phyloP scores from a whole-genome alignment of 164 flowering plant species.

The Vitis labrusca region DNA sequence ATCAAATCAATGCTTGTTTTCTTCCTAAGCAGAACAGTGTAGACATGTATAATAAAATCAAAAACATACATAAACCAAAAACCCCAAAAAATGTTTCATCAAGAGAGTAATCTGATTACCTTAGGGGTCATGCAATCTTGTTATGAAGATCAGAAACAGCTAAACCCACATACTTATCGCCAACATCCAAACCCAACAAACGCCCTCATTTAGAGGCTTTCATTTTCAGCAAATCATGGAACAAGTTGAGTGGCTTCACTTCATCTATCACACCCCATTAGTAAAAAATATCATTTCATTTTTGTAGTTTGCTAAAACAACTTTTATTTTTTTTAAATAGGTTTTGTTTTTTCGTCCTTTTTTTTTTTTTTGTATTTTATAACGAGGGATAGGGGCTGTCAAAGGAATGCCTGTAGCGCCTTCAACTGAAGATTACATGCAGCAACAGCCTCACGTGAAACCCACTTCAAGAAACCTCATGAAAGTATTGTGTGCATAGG shows the following conservation, averaged over 20 bases:
- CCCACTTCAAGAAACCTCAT: too few relatives aligned
- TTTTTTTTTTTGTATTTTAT: too few relatives aligned
- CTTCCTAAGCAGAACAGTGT: conserved; percentile 76
- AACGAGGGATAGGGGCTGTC: too few relatives aligned
- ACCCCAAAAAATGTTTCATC: neutral
- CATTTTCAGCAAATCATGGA: conserved; percentile 40
- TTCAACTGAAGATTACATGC: too few relatives aligned
- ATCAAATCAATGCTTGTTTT: conserved; percentile 59
- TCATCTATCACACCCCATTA: conserved; percentile 42
- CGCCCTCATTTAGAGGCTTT: conserved; percentile 38
- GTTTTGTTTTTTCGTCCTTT: too few relatives aligned
- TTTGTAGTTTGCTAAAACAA: neutral
- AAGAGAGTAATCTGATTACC: conserved; percentile 31
- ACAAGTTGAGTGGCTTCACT: conserved; percentile 59
- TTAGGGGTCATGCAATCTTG: conserved; percentile 64
- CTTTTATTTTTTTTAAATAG: too few relatives aligned
- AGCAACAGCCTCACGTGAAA: too few relatives aligned
- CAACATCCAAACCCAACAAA: conserved; percentile 88
- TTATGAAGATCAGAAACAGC: conserved; percentile 77
- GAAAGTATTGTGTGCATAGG: too few relatives aligned
- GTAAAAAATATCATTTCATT: neutral
- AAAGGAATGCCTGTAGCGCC: too few relatives aligned
- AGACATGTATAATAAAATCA: neutral
- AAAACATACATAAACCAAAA: neutral
- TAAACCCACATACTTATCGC: conserved; percentile 76